Percentiles rank a stretch among this genome's conserved stretches.
phyloP scores from a whole-genome alignment of 2,329 filamentous ascomycete genomes.

The Coniella vitis region DNA sequence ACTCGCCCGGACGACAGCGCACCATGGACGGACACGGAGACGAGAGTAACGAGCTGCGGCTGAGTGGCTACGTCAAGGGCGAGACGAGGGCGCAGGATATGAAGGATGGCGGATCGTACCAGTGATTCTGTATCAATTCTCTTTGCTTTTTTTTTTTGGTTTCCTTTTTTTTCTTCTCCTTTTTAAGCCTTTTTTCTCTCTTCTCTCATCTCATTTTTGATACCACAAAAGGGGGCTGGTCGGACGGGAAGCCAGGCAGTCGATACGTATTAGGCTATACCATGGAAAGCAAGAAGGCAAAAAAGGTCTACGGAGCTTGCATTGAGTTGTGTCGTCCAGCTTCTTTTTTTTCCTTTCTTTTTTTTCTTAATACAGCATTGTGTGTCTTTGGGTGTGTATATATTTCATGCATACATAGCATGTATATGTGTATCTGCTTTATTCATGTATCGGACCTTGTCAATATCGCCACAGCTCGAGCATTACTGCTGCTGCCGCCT shows the following conservation, averaged over 20 bases:
- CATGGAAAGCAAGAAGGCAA: neutral
- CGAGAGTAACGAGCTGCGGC: conserved; percentile 29
- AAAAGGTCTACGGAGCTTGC: neutral
- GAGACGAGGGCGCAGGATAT: conserved; percentile 29
- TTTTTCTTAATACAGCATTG: neutral
- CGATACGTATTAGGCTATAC: neutral
- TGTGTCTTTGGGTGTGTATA: too few species aligned
- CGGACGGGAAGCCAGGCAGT: neutral
- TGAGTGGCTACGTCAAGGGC: conserved; percentile 32
- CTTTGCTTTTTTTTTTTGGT: neutral
- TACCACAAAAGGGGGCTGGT: neutral
- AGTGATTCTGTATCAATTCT: neutral
- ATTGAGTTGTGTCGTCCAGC: neutral
- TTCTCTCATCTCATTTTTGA: neutral
- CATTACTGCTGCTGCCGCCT: too few species aligned
- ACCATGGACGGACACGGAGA: conserved; percentile 28
- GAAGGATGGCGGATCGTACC: conserved; percentile 23
- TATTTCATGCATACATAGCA: too few species aligned
- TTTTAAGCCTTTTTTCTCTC: neutral
- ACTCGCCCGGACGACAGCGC: conserved; percentile 22
- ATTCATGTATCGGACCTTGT: too few species aligned
- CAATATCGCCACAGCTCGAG: too few species aligned
- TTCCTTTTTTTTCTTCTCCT: neutral
- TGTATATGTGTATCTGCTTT: too few species aligned
- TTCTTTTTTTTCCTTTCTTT: too few species aligned